Conservation (phyloP, 441 rosid species). For the Syzygium syzygioides region DNA sequence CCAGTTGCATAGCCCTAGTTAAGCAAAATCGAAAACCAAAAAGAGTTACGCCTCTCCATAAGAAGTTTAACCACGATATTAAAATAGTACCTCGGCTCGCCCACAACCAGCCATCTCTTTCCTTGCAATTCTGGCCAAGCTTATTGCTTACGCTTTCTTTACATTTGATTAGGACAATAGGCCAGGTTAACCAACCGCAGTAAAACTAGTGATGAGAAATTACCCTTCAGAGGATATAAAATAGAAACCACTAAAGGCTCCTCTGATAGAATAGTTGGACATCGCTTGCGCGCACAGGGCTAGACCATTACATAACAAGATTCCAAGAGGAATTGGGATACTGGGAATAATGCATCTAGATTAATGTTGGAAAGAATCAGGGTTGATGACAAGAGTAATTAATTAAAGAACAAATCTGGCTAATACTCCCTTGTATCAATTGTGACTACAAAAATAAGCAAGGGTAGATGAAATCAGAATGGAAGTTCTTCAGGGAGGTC, state of each 20-base stretch:
- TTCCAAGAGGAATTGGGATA: neutral
- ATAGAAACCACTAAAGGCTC: neutral
- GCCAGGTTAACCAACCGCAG: neutral
- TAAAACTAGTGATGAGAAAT: neutral
- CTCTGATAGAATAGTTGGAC: neutral
- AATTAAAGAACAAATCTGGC: neutral
- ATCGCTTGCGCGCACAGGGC: no score
- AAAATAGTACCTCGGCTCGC: neutral
- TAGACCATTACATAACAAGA: neutral
- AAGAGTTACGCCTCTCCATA: neutral
- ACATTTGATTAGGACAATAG: neutral
- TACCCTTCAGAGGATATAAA: neutral
- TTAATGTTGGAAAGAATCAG: neutral
- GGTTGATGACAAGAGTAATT: neutral
- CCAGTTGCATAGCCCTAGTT: no score
- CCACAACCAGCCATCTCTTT: neutral
- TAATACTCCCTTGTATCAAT: neutral
- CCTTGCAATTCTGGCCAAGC: neutral
- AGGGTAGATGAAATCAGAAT: neutral
- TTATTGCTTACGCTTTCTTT: neutral
- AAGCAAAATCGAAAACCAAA: neutral
- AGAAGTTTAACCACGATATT: neutral
- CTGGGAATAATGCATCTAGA: neutral
- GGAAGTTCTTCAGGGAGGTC: constrained; percentile 8
- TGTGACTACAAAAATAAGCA: neutral